These are phyloP conservation scores for Skeletonema tropicum DNA, from an alignment of 108 stramenopile genomes.

Conservation along the genomic window DNA sequence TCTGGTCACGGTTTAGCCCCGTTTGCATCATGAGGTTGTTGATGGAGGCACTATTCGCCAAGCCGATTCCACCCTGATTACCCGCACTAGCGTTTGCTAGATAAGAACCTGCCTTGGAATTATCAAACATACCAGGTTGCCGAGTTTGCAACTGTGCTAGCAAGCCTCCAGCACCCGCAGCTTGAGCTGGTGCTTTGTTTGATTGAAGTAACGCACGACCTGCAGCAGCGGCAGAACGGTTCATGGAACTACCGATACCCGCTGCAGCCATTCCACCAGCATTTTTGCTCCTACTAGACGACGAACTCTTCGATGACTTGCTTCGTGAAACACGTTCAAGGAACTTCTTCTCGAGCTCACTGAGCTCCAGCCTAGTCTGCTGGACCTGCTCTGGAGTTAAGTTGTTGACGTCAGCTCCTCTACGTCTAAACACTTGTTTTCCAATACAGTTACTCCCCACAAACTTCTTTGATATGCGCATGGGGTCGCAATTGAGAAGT, in stretches of 20 bases:
- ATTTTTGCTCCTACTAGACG: conserved; percentile 19
- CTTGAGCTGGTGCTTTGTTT: neutral
- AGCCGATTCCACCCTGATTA: conserved; percentile 14
- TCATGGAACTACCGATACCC: conserved; percentile 16
- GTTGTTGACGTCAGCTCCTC: conserved; percentile 87
- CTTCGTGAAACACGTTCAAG: conserved; percentile 93
- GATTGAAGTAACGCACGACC: conserved; percentile 71
- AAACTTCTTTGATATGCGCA: conserved; percentile 99
- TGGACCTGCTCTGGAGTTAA: conserved; percentile 91
- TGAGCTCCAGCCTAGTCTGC: conserved; percentile 76
- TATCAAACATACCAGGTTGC: conserved; percentile 31
- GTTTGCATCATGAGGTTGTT: conserved; percentile 72
- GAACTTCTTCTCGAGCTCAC: conserved; percentile 90
- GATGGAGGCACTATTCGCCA: conserved; percentile 42
- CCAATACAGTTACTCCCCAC: conserved; percentile 96
- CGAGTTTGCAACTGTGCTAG: conserved; percentile 37
- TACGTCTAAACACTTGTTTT: conserved; percentile 93
- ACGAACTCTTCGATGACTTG: conserved; percentile 70
- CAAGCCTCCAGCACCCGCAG: conserved; percentile 21
- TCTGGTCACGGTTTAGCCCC: conserved; percentile 71
- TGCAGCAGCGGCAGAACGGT: conserved; percentile 72
- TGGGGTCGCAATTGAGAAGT: conserved; percentile 96
- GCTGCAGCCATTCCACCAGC: conserved; percentile 10
- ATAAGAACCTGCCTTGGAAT: conserved; percentile 8
- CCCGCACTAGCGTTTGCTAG: conserved; percentile 4